A percentile compares a stretch with the other conserved stretches of the same genome.
phyloP scores from a whole-genome alignment of 805 yeast genomes.

The Helenozyma rhizophorensis region DNA sequence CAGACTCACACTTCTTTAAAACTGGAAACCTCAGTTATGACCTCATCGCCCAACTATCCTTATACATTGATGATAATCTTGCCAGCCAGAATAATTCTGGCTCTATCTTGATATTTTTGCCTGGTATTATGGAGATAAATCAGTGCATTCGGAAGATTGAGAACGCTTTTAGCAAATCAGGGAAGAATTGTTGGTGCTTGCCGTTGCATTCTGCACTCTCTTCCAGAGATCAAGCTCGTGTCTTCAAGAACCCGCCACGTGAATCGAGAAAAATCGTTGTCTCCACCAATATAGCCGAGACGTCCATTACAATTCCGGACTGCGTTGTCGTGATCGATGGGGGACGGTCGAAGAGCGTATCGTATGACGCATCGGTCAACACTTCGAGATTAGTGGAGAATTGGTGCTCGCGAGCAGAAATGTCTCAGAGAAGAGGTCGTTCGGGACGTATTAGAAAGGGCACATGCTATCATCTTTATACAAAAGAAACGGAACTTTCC shows the following conservation, averaged over 20 bases:
- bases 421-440: slow-evolving; percentile 89
- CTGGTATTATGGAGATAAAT: slow-evolving; percentile 87
- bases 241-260: slow-evolving; percentile 53
- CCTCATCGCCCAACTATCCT: slow-evolving; percentile 55
- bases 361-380: slow-evolving; percentile 63
- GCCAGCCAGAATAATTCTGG: slow-evolving; percentile 45
- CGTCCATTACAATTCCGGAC: slow-evolving; percentile 94
- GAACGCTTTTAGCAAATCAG: slow-evolving; percentile 4
- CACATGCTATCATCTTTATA: slow-evolving; percentile 73
- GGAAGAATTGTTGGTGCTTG: slow-evolving; percentile 37
- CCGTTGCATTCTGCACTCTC: slow-evolving; percentile 89
- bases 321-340: slow-evolving; percentile 88
- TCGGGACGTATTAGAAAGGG: slow-evolving; percentile 95
- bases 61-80: slow-evolving; percentile 49
- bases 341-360: slow-evolving; percentile 78
- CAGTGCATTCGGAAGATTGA: slow-evolving; percentile 48
- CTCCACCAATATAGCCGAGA: slow-evolving; percentile 93
- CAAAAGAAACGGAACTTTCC: slow-evolving; percentile 47
- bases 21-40: slow-evolving; percentile 72
- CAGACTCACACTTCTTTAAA: slow-evolving; percentile 63
- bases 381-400: slow-evolving; percentile 69
- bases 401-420: slow-evolving; percentile 90
- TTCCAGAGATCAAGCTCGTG: slow-evolving; percentile 76
- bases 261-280: slow-evolving; percentile 75
- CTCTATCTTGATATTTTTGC: slow-evolving; percentile 78